These are phyloP conservation scores for Colletotrichum scovillei DNA, from an alignment of 2,329 filamentous ascomycete genomes.

Conservation along the genomic window DNA sequence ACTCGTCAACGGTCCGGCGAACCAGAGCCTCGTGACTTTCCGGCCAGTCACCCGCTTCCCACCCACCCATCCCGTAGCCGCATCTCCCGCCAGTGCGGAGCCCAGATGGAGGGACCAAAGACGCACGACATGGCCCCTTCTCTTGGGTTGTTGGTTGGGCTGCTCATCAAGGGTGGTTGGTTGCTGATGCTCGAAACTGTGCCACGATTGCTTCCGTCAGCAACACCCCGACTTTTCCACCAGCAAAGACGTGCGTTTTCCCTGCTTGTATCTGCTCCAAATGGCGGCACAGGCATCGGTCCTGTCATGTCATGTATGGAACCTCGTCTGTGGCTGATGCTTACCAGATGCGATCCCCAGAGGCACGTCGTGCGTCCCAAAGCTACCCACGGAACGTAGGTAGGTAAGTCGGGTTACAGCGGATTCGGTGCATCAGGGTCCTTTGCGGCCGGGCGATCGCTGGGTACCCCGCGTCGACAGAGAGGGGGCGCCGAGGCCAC, in stretches of 20 bases:
- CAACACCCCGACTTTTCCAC: constrained; percentile 4
- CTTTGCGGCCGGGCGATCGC: constrained; percentile 32
- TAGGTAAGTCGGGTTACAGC: constrained; percentile 1
- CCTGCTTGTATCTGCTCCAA: not conserved
- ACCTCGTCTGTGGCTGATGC: constrained; percentile 18
- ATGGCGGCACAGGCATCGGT: not conserved
- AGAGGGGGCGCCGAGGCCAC: constrained; percentile 1
- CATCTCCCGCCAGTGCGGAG: constrained; percentile 15
- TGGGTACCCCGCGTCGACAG: constrained; percentile 20
- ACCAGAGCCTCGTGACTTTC: constrained; percentile 25
- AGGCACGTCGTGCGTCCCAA: constrained; percentile 2
- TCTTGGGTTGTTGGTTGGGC: not conserved
- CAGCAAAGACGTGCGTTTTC: not conserved
- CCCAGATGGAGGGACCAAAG: constrained; percentile 17
- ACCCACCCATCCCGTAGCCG: constrained; percentile 6
- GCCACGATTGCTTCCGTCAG: not conserved
- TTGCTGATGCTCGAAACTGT: not conserved
- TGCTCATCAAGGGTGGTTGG: not conserved
- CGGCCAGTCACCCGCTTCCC: constrained; percentile 12
- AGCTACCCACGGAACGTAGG: not conserved
- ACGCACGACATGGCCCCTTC: not conserved
- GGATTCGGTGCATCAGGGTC: constrained; percentile 32
- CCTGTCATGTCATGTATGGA: not conserved
- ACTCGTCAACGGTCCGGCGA: constrained; percentile 20
- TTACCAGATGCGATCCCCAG: constrained; percentile 12